Base-by-base conservation (phyloP, 805 yeast genomes). In the Kluyveromyces nonfermentans region DNA sequence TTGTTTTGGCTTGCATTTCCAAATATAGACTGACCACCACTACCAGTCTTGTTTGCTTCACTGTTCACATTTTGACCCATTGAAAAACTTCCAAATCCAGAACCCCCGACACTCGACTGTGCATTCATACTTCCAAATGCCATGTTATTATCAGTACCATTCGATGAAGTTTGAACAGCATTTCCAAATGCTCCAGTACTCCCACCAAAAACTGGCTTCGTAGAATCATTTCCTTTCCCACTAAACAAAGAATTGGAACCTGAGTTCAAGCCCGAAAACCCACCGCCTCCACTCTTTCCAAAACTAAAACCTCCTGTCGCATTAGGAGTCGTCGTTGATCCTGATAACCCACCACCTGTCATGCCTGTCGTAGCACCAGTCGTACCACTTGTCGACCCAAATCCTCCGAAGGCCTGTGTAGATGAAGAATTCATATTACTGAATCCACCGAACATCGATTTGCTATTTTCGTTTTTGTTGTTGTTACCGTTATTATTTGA, bases 391-490 rank as follows among this genome's bases (percentile, higher is more conserved):
- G 33, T 37, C 12, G 43, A 41, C 7, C 47, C 49, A 15, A 44
- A 41, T 19, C 37, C 45, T 21, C 35, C 22, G 8, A 38, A 34
- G 17, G 39, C 37, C 15, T 40, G n/a, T 7, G 41, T 34, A 5
- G 43, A 30, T 33, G 37, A 35, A 14, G 40, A 19, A 12, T 28
- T 34, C 14, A 28, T 15, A 19, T 45, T 25, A 14, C 12, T 25
- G 30, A 25, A 25, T 25, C 30, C 30, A 10, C 14, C 12, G 12
- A 25, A 25, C 30, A 25, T 25, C 12, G 30, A 25, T 10, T 25
- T 45, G 12, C 41, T 25, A 8, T 50, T 32, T 35, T 46, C 43
- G 8, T 16, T 46, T 17, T 33, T 43, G 22, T 42, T 41, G 43
- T 14, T 16, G 25, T 18, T 30, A 21, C 19, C 39, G 35, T 34